Evolutionary conservation across 2,329 filamentous ascomycete genomes (phyloP).

Genomic region (Fusarium avenaceum): DNA sequence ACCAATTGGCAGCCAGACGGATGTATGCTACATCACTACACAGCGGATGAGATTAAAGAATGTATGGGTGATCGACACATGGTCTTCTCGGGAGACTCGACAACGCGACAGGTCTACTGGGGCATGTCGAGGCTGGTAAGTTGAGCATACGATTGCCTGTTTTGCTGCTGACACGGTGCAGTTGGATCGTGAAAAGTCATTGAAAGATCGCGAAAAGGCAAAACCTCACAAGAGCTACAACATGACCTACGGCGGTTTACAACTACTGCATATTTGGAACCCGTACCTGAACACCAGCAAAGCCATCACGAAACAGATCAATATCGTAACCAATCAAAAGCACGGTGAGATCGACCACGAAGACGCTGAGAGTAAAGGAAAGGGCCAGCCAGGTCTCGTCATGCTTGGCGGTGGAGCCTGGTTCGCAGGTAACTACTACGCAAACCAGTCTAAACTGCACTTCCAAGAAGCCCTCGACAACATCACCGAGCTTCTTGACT

Average conservation of each 20-base stretch:
- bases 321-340: conserved; percentile 42
- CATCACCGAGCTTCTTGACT: conserved; percentile 41
- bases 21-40: conserved; percentile 71
- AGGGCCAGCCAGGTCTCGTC: conserved; percentile 40
- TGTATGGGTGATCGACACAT: conserved; percentile 67
- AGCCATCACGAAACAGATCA: conserved; percentile 42
- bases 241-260: conserved; percentile 60
- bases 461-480: conserved; percentile 45
- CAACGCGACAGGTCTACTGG: conserved; percentile 72
- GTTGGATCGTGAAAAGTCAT: conserved; percentile 44
- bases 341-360: conserved; percentile 7
- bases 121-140: conserved; percentile 56
- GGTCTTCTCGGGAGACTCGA: conserved; percentile 73
- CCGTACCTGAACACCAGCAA: conserved; percentile 67
- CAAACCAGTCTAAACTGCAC: conserved; percentile 23
- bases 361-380: not conserved
- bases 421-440: conserved; percentile 34
- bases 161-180: conserved; percentile 18
- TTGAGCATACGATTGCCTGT: not conserved
- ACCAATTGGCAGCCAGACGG: conserved; percentile 70
- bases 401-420: conserved; percentile 49
- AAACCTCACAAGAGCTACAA: conserved; percentile 45
- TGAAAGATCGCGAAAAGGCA: conserved; percentile 13
- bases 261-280: conserved; percentile 72
- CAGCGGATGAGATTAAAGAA: conserved; percentile 61